These are phyloP conservation scores for Zhuliangozyma parablackwelliae DNA, from an alignment of 1,139 yeast species.

Conservation along the genomic window DNA sequence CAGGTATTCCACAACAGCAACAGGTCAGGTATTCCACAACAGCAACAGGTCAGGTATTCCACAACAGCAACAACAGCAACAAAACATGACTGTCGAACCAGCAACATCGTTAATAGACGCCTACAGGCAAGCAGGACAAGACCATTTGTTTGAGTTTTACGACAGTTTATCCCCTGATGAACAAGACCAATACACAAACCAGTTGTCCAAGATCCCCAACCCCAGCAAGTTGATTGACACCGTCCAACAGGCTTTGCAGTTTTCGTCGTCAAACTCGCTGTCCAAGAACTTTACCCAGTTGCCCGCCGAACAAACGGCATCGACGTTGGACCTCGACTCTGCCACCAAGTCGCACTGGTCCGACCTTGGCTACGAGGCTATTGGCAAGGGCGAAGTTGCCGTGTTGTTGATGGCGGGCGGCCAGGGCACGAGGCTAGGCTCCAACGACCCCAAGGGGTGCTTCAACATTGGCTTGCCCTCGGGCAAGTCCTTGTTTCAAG, in stretches of 20 bases:
- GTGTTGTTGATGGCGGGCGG: conserved; percentile 96
- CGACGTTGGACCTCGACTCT: conserved; percentile 38
- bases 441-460: conserved; percentile 89
- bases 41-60: too few species aligned
- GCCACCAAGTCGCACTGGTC: conserved; percentile 44
- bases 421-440: conserved; percentile 93
- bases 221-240: conserved; percentile 39
- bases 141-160: conserved; percentile 41
- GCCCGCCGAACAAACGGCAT: conserved; percentile 46
- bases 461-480: conserved; percentile 85
- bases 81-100: conserved; percentile 12
- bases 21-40: too few species aligned
- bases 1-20: too few species aligned
- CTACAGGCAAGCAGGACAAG: conserved; percentile 47
- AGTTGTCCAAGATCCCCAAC: conserved; percentile 37
- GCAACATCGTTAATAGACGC: conserved; percentile 29
- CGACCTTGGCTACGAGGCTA: conserved; percentile 61
- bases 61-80: too few species aligned
- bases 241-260: conserved; percentile 46
- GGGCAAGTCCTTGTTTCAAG: conserved; percentile 75
- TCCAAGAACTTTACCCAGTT: conserved; percentile 45
- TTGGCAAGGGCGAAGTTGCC: conserved; percentile 71
- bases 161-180: conserved; percentile 27
- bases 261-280: conserved; percentile 30
- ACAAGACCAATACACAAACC: conserved; percentile 28